A percentile compares a stretch with the other conserved stretches of the same genome.
These are phyloP conservation scores for Dactylonectria macrodidyma DNA, from an alignment of 2,329 filamentous ascomycete species.

Conservation along the genomic window DNA sequence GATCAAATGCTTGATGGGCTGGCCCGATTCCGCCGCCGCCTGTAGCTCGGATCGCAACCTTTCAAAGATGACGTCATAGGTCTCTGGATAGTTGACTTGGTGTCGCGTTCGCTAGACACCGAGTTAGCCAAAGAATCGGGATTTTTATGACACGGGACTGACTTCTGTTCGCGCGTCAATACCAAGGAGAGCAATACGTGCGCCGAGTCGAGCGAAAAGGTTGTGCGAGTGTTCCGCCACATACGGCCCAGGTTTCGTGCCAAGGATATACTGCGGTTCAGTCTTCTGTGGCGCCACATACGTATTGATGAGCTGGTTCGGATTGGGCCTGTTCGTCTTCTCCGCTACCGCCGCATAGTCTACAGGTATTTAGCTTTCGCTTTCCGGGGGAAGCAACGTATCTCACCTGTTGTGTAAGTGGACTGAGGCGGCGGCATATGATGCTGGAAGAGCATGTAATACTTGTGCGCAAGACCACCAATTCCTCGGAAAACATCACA, in stretches of 20 bases:
- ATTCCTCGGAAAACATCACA: constrained; percentile 93
- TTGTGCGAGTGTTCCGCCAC: constrained; percentile 91
- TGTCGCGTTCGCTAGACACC: constrained; percentile 82
- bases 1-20: constrained; percentile 90
- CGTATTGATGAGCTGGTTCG: constrained; percentile 79
- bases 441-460: constrained; percentile 98
- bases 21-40: constrained; percentile 75
- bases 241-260: constrained; percentile 85
- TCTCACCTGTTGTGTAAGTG: constrained; percentile 76
- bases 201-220: constrained; percentile 87
- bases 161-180: constrained; percentile 93
- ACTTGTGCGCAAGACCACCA: constrained; percentile 94
- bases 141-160: constrained; percentile 46
- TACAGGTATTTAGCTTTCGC: constrained; percentile 34
- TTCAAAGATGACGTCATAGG: constrained; percentile 87
- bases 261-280: constrained; percentile 85
- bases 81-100: constrained; percentile 95
- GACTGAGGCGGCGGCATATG: constrained; percentile 88
- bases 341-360: constrained; percentile 45
- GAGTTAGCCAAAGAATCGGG: constrained; percentile 58
- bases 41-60: constrained; percentile 81
- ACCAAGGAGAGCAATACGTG: constrained; percentile 86
- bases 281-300: constrained; percentile 73
- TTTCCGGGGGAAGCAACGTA: neutral
- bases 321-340: constrained; percentile 71